Conservation (phyloP, 139 green algal species). For the Volvox reticuliferus region DNA sequence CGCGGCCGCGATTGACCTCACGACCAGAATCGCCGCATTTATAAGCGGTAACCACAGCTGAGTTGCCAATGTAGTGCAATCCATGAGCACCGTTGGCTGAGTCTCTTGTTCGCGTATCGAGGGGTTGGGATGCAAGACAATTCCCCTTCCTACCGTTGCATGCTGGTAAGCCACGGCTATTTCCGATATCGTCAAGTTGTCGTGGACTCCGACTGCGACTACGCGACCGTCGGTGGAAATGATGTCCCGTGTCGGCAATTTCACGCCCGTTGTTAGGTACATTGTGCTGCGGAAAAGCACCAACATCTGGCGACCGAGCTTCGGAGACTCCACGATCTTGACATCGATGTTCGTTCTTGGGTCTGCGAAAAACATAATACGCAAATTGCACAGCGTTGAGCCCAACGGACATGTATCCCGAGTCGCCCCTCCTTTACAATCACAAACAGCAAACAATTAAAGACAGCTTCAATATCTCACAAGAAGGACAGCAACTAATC, state of each 20-base stretch:
- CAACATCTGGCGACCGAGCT: not conserved
- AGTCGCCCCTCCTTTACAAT: no score
- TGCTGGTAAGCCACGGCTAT: no score
- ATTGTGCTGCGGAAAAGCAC: not conserved
- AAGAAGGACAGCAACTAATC: not conserved
- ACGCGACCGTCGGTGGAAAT: not conserved
- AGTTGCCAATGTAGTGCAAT: no score
- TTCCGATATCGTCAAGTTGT: not conserved
- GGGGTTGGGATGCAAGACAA: no score
- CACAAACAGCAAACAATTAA: no score
- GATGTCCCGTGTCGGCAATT: not conserved
- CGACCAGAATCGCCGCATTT: not conserved
- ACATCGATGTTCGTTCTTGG: conserved; percentile 3
- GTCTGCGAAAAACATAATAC: not conserved
- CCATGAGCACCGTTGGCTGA: no score
- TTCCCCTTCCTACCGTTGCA: no score
- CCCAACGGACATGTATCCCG: not conserved
- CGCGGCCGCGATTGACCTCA: not conserved
- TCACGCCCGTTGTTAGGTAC: no score
- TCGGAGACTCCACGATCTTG: not conserved
- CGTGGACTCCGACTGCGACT: not conserved
- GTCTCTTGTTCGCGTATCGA: no score
- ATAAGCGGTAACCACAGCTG: no score
- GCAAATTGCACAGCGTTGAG: not conserved
- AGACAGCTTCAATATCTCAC: no score